Evolutionary conservation across 306 rosid species (phyloP).

Genomic region (Quercus agrifolia): DNA sequence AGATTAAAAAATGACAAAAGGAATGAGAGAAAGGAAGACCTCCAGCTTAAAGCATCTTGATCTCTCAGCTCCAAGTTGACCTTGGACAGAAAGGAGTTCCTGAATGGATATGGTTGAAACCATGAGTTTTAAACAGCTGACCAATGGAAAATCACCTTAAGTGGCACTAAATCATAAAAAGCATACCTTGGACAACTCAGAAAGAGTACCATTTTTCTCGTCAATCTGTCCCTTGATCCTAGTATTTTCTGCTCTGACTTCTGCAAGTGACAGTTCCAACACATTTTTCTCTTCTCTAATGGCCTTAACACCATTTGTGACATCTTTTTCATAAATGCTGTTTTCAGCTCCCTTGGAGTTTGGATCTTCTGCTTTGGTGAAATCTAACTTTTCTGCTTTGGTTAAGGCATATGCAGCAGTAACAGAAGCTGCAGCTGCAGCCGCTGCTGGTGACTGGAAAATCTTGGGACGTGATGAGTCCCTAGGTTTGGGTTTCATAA

Average conservation of each 20-base stretch:
- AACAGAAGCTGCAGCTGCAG: conserved; percentile 97
- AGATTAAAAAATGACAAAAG: not conserved
- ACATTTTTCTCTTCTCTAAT: conserved; percentile 54
- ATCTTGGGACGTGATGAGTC: conserved; percentile 68
- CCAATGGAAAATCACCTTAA: not conserved
- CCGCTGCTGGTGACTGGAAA: conserved; percentile 94
- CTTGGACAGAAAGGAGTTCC: conserved; percentile 94
- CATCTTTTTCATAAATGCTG: conserved; percentile 34
- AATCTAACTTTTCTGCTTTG: conserved; percentile 70
- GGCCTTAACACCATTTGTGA: conserved; percentile 37
- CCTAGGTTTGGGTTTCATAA: conserved; percentile 77
- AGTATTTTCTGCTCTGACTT: conserved; percentile 64
- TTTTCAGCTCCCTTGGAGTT: conserved; percentile 40
- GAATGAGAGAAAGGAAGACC: conserved; percentile 38
- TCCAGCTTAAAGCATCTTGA: conserved; percentile 94
- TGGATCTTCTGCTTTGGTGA: conserved; percentile 33
- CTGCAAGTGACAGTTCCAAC: conserved; percentile 53
- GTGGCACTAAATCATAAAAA: conserved; percentile 8
- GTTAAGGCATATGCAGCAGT: conserved; percentile 91
- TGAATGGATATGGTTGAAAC: conserved; percentile 31
- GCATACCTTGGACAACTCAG: conserved; percentile 85
- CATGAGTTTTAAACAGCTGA: conserved; percentile 21
- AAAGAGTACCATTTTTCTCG: conserved; percentile 65
- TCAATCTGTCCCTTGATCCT: conserved; percentile 58
- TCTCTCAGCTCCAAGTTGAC: conserved; percentile 87